Conservation (phyloP, 139 green algal species). For the Chlamydomonas eustigma region DNA sequence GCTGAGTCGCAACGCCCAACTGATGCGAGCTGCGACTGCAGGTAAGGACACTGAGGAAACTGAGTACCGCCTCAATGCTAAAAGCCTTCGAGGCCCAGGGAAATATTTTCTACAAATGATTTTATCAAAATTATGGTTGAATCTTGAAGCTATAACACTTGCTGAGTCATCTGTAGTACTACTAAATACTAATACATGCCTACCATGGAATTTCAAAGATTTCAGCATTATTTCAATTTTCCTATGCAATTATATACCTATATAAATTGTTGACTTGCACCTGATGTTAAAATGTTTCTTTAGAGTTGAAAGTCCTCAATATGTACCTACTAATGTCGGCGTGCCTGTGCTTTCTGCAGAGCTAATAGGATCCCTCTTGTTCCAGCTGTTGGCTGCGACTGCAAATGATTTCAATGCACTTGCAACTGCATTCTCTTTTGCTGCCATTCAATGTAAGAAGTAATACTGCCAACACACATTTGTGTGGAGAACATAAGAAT, state of each 20-base stretch:
- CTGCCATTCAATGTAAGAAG: conserved; percentile 23
- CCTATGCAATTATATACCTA: neutral
- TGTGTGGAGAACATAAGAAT: neutral
- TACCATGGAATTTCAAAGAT: neutral
- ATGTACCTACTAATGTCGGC: neutral
- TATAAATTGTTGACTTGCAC: neutral
- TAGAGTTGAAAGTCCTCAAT: neutral
- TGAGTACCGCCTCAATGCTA: conserved; percentile 2
- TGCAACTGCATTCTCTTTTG: conserved; percentile 22
- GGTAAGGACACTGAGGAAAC: neutral
- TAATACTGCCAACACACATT: neutral
- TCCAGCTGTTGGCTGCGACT: conserved; percentile 29
- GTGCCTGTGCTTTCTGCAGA: conserved; percentile 21
- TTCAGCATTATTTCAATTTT: too few relatives aligned
- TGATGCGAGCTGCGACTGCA: neutral
- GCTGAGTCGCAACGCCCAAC: neutral
- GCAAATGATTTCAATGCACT: conserved; percentile 1
- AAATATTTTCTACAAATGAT: neutral
- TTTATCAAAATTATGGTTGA: neutral
- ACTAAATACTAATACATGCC: neutral
- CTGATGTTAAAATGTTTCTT: neutral
- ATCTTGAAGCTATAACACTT: too few relatives aligned
- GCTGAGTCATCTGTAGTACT: neutral
- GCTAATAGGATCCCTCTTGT: conserved; percentile 27
- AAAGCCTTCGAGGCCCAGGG: neutral